Evolutionary conservation across 169 alveolate species (phyloP).

Genomic region (Babesia ovata): DNA sequence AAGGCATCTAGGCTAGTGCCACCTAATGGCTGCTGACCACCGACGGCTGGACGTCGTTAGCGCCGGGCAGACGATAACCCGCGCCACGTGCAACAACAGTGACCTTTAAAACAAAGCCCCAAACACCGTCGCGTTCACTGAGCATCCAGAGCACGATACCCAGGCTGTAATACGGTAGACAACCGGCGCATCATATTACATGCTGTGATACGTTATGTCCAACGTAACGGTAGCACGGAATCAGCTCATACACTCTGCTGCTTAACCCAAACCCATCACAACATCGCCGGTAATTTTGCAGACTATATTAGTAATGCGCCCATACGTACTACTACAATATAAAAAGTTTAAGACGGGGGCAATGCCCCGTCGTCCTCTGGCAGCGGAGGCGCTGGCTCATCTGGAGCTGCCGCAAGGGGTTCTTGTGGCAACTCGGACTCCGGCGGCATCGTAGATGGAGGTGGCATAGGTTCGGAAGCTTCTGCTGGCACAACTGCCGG

Average conservation of each 20-base stretch:
- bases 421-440: conserved; percentile 3
- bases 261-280: too few relatives aligned
- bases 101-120: conserved; percentile 1
- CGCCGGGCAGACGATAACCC: conserved; percentile 21
- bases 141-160: conserved; percentile 1
- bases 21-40: conserved; percentile 7
- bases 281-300: too few relatives aligned
- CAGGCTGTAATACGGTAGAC: too few relatives aligned
- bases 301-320: too few relatives aligned
- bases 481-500: conserved; percentile 6
- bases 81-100: not conserved
- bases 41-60: conserved; percentile 24
- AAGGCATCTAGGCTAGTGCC: too few relatives aligned
- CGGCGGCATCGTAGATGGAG: not conserved
- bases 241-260: too few relatives aligned
- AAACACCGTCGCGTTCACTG: conserved; percentile 34
- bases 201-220: too few relatives aligned
- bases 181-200: too few relatives aligned
- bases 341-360: conserved; percentile 3
- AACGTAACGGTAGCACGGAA: too few relatives aligned
- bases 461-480: not conserved
- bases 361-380: conserved; percentile 33
- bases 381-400: conserved; percentile 18
- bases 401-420: conserved; percentile 8
- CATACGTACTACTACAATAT: too few relatives aligned